Percentiles rank a stretch among this genome's conserved stretches.
phyloP scores from a whole-genome alignment of 495 filamentous ascomycete genomes.

The Jackrogersella multiformis region DNA sequence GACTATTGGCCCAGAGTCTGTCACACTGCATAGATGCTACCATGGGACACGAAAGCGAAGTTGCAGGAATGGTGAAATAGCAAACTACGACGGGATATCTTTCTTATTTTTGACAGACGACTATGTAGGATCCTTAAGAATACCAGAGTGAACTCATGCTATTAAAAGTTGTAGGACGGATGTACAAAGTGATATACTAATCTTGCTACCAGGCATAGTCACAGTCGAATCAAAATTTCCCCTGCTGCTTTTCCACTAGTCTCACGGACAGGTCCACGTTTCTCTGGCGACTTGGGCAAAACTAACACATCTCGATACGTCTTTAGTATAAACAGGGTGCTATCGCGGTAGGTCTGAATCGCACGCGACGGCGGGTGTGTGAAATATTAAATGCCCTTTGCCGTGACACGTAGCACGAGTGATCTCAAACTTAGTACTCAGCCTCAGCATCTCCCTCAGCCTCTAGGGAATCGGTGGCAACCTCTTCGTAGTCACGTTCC shows the following conservation, averaged over 20 bases:
- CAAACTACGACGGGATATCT: constrained; percentile 6
- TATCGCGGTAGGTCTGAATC: constrained; percentile 39
- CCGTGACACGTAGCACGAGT: constrained; percentile 38
- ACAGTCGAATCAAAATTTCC: constrained; percentile 41
- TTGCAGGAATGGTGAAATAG: constrained; percentile 19
- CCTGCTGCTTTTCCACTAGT: constrained; percentile 33
- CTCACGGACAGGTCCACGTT: constrained; percentile 28
- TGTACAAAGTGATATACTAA: constrained; percentile 50
- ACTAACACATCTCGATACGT: constrained; percentile 28
- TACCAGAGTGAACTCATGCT: constrained; percentile 38
- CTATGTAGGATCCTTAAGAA: too few species aligned
- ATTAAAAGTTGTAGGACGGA: constrained; percentile 48
- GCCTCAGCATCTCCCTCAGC: constrained; percentile 88
- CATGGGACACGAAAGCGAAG: constrained; percentile 39
- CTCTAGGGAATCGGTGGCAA: constrained; percentile 93
- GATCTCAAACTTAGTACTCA: constrained; percentile 79
- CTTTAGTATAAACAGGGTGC: constrained; percentile 29
- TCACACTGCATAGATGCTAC: constrained; percentile 35
- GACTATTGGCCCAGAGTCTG: constrained; percentile 27
- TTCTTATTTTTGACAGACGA: too few species aligned
- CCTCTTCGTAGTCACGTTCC: constrained; percentile 99
- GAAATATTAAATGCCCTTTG: constrained; percentile 38
- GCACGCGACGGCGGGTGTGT: constrained; percentile 35
- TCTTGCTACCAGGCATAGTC: constrained; percentile 45
- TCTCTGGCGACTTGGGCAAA: constrained; percentile 29